These are phyloP conservation scores for Clonostachys rosea DNA, from an alignment of 2,329 filamentous ascomycete species.

Conservation along the genomic window DNA sequence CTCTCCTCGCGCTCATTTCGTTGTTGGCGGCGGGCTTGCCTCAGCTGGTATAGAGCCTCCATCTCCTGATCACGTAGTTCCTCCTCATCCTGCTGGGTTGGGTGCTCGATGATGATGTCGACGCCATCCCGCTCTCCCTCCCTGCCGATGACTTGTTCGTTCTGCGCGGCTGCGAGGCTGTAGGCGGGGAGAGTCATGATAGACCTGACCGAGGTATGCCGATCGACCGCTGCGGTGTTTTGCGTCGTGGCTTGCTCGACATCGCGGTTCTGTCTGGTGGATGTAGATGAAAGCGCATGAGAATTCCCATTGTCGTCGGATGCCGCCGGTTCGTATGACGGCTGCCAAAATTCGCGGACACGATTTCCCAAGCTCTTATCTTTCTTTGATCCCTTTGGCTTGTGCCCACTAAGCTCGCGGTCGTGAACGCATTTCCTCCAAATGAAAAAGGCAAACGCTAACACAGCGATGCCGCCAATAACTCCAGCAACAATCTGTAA, in stretches of 20 bases:
- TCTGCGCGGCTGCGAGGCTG: constrained; percentile 64
- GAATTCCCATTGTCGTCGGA: constrained; percentile 1
- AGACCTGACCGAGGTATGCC: constrained; percentile 84
- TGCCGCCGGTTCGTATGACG: neutral
- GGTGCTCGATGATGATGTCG: constrained; percentile 83
- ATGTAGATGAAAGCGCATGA: constrained; percentile 1
- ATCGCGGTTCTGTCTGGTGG: constrained; percentile 3
- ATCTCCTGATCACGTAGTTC: constrained; percentile 80
- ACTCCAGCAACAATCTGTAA: neutral
- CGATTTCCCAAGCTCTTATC: neutral
- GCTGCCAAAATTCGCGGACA: neutral
- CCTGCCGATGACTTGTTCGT: constrained; percentile 77
- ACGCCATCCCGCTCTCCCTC: constrained; percentile 91
- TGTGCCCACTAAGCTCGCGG: neutral
- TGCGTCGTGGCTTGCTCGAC: constrained; percentile 5
- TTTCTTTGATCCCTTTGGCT: neutral
- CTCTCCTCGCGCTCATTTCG: constrained; percentile 73
- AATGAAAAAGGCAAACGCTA: neutral
- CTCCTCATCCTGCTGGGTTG: constrained; percentile 76
- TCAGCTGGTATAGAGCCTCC: constrained; percentile 88
- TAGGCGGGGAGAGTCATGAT: constrained; percentile 92
- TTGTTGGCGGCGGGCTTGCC: constrained; percentile 70
- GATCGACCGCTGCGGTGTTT: constrained; percentile 53
- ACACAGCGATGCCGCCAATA: neutral
- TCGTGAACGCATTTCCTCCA: neutral